Evolutionary conservation across 75 land plant genomes (phyloP), one percentile per base, ranked within the genome.

Genomic region (Pinus taeda): DNA sequence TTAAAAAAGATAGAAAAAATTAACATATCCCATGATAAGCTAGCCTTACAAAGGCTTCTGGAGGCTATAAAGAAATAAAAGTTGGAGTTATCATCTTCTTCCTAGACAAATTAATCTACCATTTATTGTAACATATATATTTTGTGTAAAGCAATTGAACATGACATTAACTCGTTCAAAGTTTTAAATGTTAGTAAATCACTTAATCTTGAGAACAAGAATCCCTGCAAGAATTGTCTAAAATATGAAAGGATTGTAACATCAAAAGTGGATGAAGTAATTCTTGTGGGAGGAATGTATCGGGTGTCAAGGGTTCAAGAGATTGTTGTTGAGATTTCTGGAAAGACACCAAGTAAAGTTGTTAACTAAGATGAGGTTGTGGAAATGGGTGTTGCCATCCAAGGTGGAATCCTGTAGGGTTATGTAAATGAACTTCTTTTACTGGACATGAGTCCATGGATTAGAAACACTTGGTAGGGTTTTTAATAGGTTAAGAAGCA

Each of bases 381-480:
- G 12, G 80, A 75, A 18, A 72, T 78, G 77, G 80, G 75, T 39
- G 80, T 76, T 53, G 75, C 80, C 20, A 78, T 78, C 24, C 80
- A 78, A 71, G 80, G 80, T 45, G 80, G 75, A 42, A 76, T 78
- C 4, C 57, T 78, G 22, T 58, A 76, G 14, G 80, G 80, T 24
- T 75, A 78, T 78, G 77, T 78, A 29, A 78, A 72, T 57, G 80
- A 78, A n/a, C 30, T 72, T 0, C 60, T 72, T 12, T 53, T 78
- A 3, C 18, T 78, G 58, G 80, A 78, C 57, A 76, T 72, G 18
- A 78, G 76, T 7, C 80, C 80, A 72, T n/a, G 80, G 80, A 21
- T 39, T 78, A 15, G 80, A 78, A 29, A 78, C 80, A 60, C 29
- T 78, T 17, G 80, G 80, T 18, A 76, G 80, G 14, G 80, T 78